Conservation (phyloP, 805 yeast genomes). For the Hanseniaspora vineae region DNA sequence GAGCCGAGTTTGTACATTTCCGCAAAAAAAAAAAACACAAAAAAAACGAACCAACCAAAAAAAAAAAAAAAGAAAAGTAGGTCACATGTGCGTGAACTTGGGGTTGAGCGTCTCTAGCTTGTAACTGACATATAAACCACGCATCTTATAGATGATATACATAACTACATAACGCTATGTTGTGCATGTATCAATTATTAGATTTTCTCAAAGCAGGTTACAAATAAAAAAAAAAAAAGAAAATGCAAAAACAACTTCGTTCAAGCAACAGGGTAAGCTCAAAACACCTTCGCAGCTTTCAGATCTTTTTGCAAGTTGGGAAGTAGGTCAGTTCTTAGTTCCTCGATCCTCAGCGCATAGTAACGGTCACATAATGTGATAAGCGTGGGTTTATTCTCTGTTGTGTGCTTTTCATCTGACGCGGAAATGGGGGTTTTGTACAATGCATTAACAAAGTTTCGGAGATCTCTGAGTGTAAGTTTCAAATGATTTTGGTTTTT, state of each 20-base stretch:
- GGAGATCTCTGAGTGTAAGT: background rate
- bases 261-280: background rate
- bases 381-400: background rate
- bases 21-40: too few species aligned
- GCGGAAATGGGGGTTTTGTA: background rate
- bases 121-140: too few species aligned
- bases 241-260: background rate
- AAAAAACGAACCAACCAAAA: background rate
- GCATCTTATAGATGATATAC: too few species aligned
- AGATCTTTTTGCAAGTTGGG: background rate
- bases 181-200: too few species aligned
- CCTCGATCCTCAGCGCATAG: background rate
- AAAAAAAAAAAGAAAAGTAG: background rate
- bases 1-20: too few species aligned
- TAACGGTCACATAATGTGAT: background rate
- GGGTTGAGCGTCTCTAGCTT: too few species aligned
- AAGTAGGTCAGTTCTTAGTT: background rate
- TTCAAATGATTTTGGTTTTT: background rate
- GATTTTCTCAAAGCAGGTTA: too few species aligned
- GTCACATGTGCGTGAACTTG: too few species aligned
- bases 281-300: background rate
- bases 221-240: background rate
- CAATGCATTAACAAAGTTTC: background rate
- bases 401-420: too few species aligned
- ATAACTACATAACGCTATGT: too few species aligned